Percentiles rank a stretch among this genome's conserved stretches.
Conservation (phyloP, 371 early-diverging fungal species). For the Parasitella parasitica region DNA sequence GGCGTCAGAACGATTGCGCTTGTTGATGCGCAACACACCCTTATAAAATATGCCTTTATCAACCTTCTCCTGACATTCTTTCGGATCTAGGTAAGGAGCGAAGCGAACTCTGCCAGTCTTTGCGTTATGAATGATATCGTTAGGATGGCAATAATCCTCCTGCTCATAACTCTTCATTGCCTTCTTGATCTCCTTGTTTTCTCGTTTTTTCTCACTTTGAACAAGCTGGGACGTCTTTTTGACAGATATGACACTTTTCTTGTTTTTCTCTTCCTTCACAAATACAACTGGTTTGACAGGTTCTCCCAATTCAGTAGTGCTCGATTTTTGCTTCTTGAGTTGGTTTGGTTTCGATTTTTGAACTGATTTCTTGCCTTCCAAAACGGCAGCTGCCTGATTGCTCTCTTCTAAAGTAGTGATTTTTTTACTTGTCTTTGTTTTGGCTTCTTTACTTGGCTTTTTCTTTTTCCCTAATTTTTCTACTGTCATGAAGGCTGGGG, state of each 20-base stretch:
- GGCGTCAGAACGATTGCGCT: conserved; percentile 58
- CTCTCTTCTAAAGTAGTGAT: too few species aligned
- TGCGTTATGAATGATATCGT: conserved; percentile 21
- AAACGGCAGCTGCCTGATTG: not conserved
- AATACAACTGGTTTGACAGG: conserved; percentile 7
- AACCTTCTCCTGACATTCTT: conserved; percentile 13
- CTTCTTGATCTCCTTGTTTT: not conserved
- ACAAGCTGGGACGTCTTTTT: not conserved
- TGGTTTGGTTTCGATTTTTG: not conserved
- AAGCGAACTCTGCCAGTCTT: conserved; percentile 13
- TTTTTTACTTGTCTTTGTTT: not conserved
- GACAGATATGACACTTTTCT: not conserved
- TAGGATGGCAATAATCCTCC: conserved; percentile 29
- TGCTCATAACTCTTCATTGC: not conserved
- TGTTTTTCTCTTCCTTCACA: conserved; percentile 1
- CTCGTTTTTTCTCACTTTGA: not conserved
- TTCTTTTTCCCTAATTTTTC: not conserved
- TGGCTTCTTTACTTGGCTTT: not conserved
- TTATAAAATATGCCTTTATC: conserved; percentile 15
- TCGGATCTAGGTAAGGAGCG: conserved; percentile 24
- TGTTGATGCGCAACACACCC: conserved; percentile 70
- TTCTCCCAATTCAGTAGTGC: not conserved
- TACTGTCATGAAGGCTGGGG: not conserved
- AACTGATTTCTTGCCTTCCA: not conserved
- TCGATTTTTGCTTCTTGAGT: not conserved